A percentile compares a stretch with the other conserved stretches of the same genome.
Evolutionary conservation across 192 early-diverging fungal genomes (phyloP).

Genomic region (Mortierella alpina): DNA sequence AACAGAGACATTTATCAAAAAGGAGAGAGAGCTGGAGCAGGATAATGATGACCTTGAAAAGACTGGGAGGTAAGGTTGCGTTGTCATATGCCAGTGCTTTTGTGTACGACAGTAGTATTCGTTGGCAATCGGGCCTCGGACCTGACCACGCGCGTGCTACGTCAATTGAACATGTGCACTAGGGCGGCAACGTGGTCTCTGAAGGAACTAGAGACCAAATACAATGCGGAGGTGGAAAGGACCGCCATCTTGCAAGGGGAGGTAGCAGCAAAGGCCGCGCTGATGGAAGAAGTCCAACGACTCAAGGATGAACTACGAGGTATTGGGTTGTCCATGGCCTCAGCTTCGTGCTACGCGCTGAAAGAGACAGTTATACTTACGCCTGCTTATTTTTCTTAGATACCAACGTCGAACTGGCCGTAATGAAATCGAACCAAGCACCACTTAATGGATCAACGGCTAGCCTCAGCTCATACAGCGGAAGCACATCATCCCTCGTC

Average conservation of each 20-base stretch:
- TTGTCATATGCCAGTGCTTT: background rate
- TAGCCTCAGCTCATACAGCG: constrained; percentile 19
- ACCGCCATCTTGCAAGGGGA: constrained; percentile 75
- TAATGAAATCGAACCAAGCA: constrained; percentile 62
- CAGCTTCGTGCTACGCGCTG: background rate
- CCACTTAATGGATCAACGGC: constrained; percentile 25
- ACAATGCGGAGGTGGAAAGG: constrained; percentile 77
- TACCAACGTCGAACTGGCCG: constrained; percentile 63
- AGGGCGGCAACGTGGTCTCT: constrained; percentile 76
- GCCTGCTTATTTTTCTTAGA: constrained; percentile 39
- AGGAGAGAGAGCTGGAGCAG: constrained; percentile 79
- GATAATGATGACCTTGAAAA: constrained; percentile 84
- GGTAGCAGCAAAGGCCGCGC: constrained; percentile 71
- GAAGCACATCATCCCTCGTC: constrained; percentile 20
- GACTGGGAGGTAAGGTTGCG: constrained; percentile 61
- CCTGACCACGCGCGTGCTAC: constrained; percentile 10
- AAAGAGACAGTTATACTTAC: background rate
- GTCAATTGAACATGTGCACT: constrained; percentile 10
- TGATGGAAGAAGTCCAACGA: constrained; percentile 79
- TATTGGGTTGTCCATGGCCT: constrained; percentile 12
- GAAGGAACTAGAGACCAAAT: constrained; percentile 75
- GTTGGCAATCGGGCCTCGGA: background rate
- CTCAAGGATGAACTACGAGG: constrained; percentile 80
- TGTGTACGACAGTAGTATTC: background rate
- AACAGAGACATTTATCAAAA: constrained; percentile 76